Percentiles rank a stretch among this genome's conserved stretches.
phyloP scores from a whole-genome alignment of 176 grass and related monocot genomes.

The Oryza glumipatula region DNA sequence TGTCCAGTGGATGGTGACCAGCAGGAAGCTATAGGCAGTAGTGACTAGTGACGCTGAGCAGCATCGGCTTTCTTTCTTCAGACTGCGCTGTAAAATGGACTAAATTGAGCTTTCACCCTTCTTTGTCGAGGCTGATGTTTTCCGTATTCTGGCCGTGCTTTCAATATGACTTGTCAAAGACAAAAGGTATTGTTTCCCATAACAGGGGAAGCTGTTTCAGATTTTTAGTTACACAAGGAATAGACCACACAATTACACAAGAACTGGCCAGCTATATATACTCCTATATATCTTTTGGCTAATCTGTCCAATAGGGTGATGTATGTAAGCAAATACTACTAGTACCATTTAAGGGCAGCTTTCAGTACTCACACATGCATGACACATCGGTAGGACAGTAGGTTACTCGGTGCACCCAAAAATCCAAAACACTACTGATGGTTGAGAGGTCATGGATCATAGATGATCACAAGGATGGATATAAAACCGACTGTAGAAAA shows the following conservation, averaged over 20 bases:
- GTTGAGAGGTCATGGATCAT: slow-evolving; percentile 1
- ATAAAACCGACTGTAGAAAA: background rate
- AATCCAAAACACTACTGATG: slow-evolving; percentile 6
- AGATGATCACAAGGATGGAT: slow-evolving; percentile 1
- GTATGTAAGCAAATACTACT: background rate
- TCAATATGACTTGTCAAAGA: background rate
- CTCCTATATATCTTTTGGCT: background rate
- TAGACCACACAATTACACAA: background rate
- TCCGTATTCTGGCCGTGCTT: background rate
- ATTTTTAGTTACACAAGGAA: background rate
- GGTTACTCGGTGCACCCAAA: slow-evolving; percentile 10
- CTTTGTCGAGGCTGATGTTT: background rate
- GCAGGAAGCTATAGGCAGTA: background rate
- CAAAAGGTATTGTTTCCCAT: background rate
- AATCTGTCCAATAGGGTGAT: background rate
- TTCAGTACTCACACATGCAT: background rate
- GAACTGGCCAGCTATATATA: background rate
- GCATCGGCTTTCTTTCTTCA: background rate
- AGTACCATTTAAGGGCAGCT: background rate
- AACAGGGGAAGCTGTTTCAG: background rate
- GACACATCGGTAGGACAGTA: background rate
- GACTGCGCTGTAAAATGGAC: slow-evolving; percentile 25
- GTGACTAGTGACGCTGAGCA: background rate
- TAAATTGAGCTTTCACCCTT: background rate
- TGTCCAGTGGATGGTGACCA: background rate